phyloP scores from a whole-genome alignment of 345 rosid genomes.

The Diplotaxis tenuifolia region DNA sequence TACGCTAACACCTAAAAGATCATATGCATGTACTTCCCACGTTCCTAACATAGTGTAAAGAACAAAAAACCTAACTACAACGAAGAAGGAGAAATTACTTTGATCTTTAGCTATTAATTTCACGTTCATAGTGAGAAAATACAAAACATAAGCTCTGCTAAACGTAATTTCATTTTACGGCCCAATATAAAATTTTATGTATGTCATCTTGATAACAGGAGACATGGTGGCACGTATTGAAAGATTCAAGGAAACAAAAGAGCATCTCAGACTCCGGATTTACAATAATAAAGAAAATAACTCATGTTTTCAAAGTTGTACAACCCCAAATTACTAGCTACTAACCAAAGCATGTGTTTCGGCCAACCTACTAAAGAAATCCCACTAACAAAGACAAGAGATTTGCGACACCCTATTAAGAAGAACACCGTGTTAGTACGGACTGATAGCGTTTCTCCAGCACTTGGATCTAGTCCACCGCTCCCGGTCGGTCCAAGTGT shows the following conservation, averaged over 20 bases:
- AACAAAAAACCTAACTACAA: slow-evolving; percentile 4
- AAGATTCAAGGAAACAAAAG: slow-evolving; percentile 1
- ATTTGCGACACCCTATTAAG: slow-evolving; percentile 4
- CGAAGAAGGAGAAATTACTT: no score
- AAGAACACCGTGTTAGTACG: neutral
- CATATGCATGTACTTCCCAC: no score
- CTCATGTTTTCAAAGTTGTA: neutral
- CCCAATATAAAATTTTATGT: no score
- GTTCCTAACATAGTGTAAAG: neutral
- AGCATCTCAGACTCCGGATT: slow-evolving; percentile 33
- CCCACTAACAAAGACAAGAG: no score
- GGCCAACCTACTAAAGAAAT: no score
- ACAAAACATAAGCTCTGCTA: no score
- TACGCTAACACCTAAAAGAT: neutral
- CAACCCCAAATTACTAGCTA: neutral
- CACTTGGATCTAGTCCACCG: slow-evolving; percentile 29
- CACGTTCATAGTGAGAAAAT: no score
- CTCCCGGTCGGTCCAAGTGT: slow-evolving; percentile 36
- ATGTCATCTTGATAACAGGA: no score
- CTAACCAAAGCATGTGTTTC: slow-evolving; percentile 8
- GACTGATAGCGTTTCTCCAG: slow-evolving; percentile 13
- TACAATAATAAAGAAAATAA: slow-evolving; percentile 30
- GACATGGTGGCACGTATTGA: neutral
- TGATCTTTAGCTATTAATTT: no score
- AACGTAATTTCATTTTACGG: no score